Percentiles rank a stretch among this genome's conserved stretches.
These are phyloP conservation scores for Onygenales sp. DNA, from an alignment of 2,329 filamentous ascomycete species.

Conservation along the genomic window DNA sequence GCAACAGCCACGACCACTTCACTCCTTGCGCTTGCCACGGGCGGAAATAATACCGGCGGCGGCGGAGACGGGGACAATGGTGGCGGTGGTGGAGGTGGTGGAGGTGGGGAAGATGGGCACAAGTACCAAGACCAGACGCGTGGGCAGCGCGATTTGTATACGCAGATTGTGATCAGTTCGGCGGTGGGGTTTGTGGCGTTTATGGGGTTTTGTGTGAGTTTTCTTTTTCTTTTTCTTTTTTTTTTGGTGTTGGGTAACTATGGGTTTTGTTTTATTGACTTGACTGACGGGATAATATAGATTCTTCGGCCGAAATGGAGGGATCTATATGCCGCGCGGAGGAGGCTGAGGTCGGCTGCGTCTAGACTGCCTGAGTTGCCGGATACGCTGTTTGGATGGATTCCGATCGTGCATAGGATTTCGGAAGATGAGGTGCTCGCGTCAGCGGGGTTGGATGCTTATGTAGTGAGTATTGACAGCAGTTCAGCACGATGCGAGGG, in stretches of 20 bases:
- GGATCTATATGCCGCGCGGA: slow-evolving; percentile 78
- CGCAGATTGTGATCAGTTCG: slow-evolving; percentile 36
- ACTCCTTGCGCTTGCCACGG: slow-evolving; percentile 11
- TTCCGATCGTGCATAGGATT: slow-evolving; percentile 72
- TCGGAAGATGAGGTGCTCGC: slow-evolving; percentile 82
- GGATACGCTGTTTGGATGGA: slow-evolving; percentile 85
- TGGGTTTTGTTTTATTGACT: neutral
- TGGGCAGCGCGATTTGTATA: slow-evolving; percentile 31
- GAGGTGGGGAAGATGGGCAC: slow-evolving; percentile 12
- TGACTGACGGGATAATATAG: slow-evolving; percentile 35
- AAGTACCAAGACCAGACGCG: slow-evolving; percentile 23
- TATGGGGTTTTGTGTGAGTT: slow-evolving; percentile 36
- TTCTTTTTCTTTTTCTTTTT: too few species aligned
- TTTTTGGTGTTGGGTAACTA: neutral
- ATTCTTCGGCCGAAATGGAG: slow-evolving; percentile 86
- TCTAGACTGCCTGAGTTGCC: slow-evolving; percentile 67
- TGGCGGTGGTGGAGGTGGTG: neutral
- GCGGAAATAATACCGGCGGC: slow-evolving; percentile 12
- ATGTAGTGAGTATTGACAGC: slow-evolving; percentile 53
- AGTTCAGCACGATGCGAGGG: neutral
- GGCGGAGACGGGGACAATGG: slow-evolving; percentile 1
- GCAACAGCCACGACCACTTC: slow-evolving; percentile 14
- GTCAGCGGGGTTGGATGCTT: slow-evolving; percentile 88
- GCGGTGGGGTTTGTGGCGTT: slow-evolving; percentile 35
- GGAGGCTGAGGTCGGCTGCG: slow-evolving; percentile 60